Conservation (phyloP, 805 yeast genomes). For the Jamesozyma spencerorum region DNA sequence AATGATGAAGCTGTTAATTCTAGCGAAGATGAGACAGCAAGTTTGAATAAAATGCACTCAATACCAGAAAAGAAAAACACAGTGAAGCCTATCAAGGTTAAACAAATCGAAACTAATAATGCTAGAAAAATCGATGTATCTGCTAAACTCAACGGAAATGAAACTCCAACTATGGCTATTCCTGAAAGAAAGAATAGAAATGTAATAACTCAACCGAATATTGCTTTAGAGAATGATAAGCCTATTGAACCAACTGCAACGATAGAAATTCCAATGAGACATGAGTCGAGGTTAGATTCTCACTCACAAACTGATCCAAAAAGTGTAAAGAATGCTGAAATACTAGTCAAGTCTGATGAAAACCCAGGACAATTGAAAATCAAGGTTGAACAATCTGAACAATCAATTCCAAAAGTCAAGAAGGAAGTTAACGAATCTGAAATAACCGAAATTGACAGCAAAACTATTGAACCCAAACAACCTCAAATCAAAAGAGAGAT, state of each 20-base stretch:
- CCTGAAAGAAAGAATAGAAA: constrained; percentile 1
- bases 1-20: neutral
- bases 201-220: neutral
- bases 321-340: neutral
- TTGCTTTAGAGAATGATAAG: no score
- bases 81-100: constrained; percentile 3
- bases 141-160: no score
- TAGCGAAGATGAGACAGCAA: neutral
- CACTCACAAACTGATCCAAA: neutral
- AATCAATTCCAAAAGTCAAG: neutral
- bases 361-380: neutral
- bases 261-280: neutral
- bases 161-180: neutral
- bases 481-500: no score
- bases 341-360: neutral
- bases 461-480: no score
- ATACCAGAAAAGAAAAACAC: neutral
- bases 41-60: neutral
- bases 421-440: neutral
- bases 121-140: neutral
- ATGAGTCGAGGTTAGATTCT: neutral
- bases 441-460: neutral
- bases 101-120: constrained; percentile 1
- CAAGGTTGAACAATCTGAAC: neutral
- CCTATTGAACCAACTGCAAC: neutral